A percentile compares a stretch with the other conserved stretches of the same genome.
These are phyloP conservation scores for Stylonectria norvegica DNA, from an alignment of 2,329 filamentous ascomycete genomes.

Conservation along the genomic window DNA sequence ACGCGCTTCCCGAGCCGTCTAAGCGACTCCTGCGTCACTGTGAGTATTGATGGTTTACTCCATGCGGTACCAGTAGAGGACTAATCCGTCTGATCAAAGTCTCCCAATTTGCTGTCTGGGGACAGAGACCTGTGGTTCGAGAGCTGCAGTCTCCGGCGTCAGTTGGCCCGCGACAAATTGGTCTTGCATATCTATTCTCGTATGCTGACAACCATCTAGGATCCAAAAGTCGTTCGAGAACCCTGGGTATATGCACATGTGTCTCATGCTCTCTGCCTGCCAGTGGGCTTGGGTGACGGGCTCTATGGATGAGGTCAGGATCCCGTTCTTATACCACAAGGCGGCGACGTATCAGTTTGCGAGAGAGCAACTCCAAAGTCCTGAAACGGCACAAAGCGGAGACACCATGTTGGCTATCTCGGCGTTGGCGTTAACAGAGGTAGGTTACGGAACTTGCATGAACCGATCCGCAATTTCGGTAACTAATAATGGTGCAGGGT, in stretches of 20 bases:
- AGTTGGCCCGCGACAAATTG: conserved; percentile 12
- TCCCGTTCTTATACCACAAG: conserved; percentile 46
- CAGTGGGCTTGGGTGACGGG: conserved; percentile 47
- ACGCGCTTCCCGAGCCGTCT: conserved; percentile 29
- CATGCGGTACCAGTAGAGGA: too few relatives aligned
- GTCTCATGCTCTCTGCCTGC: conserved; percentile 42
- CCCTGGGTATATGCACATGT: conserved; percentile 44
- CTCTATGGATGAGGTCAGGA: conserved; percentile 42
- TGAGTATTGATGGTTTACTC: too few relatives aligned
- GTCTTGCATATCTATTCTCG: not conserved
- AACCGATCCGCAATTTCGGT: conserved; percentile 1
- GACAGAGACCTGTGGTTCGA: conserved; percentile 38
- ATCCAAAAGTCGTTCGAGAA: conserved; percentile 43
- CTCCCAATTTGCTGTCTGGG: conserved; percentile 40
- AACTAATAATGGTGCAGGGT: conserved; percentile 28
- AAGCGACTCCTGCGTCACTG: conserved; percentile 30
- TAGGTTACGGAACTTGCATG: conserved; percentile 18
- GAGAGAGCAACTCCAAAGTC: conserved; percentile 39
- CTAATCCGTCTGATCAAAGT: conserved; percentile 29
- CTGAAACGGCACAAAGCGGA: conserved; percentile 37
- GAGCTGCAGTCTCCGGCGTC: conserved; percentile 31
- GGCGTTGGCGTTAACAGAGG: conserved; percentile 43
- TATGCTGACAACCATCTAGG: conserved; percentile 26
- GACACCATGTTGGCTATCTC: conserved; percentile 43
- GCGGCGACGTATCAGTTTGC: conserved; percentile 45